Evolutionary conservation across 2,329 filamentous ascomycete species (phyloP).

Genomic region (Blumeria hordei): DNA sequence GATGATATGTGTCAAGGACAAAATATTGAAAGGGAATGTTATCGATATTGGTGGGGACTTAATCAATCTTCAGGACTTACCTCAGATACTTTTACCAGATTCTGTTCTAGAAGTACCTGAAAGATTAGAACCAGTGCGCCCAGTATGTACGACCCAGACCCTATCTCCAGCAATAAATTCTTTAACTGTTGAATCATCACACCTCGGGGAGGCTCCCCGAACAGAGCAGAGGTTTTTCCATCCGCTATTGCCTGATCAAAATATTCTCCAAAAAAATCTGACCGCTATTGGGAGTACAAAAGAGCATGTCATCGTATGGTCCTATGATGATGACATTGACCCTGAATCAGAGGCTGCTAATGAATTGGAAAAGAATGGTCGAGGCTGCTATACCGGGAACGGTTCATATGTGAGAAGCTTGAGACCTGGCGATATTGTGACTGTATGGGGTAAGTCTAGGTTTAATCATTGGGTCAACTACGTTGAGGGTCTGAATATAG

Average conservation of each 20-base stretch:
- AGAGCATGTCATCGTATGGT: conserved; percentile 28
- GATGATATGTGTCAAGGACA: conserved; percentile 12
- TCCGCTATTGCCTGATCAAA: conserved; percentile 16
- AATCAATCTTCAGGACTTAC: background rate
- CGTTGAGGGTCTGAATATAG: conserved; percentile 25
- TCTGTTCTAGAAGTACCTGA: background rate
- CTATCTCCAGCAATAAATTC: conserved; percentile 1
- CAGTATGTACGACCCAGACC: conserved; percentile 1
- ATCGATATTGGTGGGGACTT: conserved; percentile 3
- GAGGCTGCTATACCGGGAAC: conserved; percentile 25
- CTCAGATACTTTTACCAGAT: background rate
- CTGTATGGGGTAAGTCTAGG: conserved; percentile 34
- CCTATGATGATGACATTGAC: conserved; percentile 24
- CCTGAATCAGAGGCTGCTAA: conserved; percentile 20
- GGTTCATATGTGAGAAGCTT: conserved; percentile 31
- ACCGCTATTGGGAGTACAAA: conserved; percentile 18
- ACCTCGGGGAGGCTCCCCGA: background rate
- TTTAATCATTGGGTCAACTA: conserved; percentile 29
- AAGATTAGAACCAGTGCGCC: background rate
- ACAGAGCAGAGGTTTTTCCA: conserved; percentile 13
- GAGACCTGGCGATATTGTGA: conserved; percentile 34
- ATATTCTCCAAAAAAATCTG: conserved; percentile 22
- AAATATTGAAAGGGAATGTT: conserved; percentile 13
- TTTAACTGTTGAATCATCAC: background rate
- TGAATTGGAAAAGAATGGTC: conserved; percentile 18